Base-by-base conservation (phyloP, 2,329 filamentous ascomycete genomes). In the Aspergillus fumigatus region DNA sequence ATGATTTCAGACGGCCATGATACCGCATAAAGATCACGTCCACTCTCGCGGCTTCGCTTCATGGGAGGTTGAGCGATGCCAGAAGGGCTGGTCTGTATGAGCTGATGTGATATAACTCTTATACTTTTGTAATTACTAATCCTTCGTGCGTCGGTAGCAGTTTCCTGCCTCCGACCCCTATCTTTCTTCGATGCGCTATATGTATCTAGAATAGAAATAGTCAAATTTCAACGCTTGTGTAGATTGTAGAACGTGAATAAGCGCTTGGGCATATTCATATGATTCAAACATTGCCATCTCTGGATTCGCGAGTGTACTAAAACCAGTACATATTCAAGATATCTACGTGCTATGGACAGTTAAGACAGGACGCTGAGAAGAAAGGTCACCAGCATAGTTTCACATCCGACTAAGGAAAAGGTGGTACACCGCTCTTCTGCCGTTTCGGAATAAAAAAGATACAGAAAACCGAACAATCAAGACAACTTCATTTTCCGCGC, bases 401-500 rank as follows among this genome's bases (percentile, higher is more conserved):
- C 43, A 47, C 19, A 47, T 47, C 11, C n/a, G 43, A 40, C 14
- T 38, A 19, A 17, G 21, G n/a, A 45, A 38, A 25, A 25, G 6
- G 35, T 38, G 21, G 35, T 38, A 51, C 21, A 51, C 11, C 29
- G 49, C 26, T 50, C 26, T 29, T 35, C 26, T 35, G 29, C 43
- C 43, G 43, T 47, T 47, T 47, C 43, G 14, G 25, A 47, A 47
- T 47, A 19, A 19, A 53, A 35, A 21, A 26, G 35, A 23, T 38
- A 48, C 17, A 17, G 45, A 53, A 50, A n/a, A 35, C 19, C 29
- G 25, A 48, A 35, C 10, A 48, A 35, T 45, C 17, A 48, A 50
- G 38, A 57, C 52, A 58, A 52, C 57, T 60, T 60, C 51, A 59
- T 62, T 65, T 61, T 58, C 62, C 56, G 58, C 57, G 59, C 58